Conservation (phyloP, 352 stramenopile genomes). For the Pythium rishiriense region DNA sequence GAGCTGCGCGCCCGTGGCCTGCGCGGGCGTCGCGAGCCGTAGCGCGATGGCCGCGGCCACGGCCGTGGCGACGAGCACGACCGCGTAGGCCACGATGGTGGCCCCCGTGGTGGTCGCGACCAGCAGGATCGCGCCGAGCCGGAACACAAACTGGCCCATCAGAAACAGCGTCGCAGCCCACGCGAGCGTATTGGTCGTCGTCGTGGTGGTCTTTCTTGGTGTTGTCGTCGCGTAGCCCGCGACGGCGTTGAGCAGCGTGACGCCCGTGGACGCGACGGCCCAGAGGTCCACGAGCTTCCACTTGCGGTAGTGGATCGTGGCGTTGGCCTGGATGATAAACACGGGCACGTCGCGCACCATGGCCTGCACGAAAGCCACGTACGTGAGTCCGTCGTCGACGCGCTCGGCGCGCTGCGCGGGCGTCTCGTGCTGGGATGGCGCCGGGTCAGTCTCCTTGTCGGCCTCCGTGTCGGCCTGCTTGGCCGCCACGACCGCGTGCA, state of each 20-base stretch:
- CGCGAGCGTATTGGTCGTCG: constrained; percentile 23
- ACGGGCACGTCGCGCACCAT: constrained; percentile 73
- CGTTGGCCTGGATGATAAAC: constrained; percentile 74
- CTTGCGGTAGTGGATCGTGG: constrained; percentile 82
- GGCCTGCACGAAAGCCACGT: constrained; percentile 62
- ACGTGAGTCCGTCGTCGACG: constrained; percentile 39
- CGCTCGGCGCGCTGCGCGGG: constrained; percentile 12
- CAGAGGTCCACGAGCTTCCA: constrained; percentile 67
- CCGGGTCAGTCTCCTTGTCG: not conserved
- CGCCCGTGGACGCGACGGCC: constrained; percentile 48
- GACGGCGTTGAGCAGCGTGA: constrained; percentile 52
- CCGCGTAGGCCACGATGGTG: constrained; percentile 38
- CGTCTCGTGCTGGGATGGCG: constrained; percentile 5
- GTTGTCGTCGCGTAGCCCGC: constrained; percentile 34
- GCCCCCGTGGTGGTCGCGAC: constrained; percentile 61
- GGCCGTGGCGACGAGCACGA: constrained; percentile 35
- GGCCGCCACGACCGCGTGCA: constrained; percentile 32
- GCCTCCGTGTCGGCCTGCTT: constrained; percentile 6
- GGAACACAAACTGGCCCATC: constrained; percentile 60
- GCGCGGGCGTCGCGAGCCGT: constrained; percentile 42
- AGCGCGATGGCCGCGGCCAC: constrained; percentile 38
- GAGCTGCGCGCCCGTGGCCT: constrained; percentile 36
- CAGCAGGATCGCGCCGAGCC: constrained; percentile 59
- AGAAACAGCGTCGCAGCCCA: constrained; percentile 48
- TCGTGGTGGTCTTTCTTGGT: not conserved